Evolutionary conservation across 2,329 filamentous ascomycete species (phyloP).

Genomic region (Colletotrichum sp.): DNA sequence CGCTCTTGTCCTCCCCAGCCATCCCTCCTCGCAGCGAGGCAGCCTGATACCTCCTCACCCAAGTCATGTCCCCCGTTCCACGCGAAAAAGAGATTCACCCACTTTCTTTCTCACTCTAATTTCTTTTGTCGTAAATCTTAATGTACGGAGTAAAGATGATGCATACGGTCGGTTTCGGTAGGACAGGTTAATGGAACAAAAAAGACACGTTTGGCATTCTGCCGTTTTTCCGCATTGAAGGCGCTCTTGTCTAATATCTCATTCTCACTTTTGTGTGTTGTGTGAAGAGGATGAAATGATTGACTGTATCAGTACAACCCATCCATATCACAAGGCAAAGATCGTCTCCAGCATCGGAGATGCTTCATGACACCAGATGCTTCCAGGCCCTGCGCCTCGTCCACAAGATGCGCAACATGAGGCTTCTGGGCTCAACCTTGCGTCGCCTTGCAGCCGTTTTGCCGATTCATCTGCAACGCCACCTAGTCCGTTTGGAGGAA

Average conservation of each 20-base stretch:
- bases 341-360: background rate
- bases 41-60: background rate
- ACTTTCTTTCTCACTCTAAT: background rate
- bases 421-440: background rate
- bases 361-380: background rate
- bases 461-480: background rate
- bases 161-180: slow-evolving; percentile 22
- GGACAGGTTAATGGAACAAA: slow-evolving; percentile 16
- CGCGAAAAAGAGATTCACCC: background rate
- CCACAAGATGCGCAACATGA: background rate
- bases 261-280: background rate
- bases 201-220: slow-evolving; percentile 6
- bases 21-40: background rate
- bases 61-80: background rate
- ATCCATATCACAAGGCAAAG: background rate
- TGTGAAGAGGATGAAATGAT: background rate
- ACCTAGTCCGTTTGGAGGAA: background rate
- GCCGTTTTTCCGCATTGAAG: background rate
- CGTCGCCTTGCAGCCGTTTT: background rate
- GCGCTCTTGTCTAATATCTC: background rate
- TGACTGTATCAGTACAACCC: background rate
- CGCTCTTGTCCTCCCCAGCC: background rate
- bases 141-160: slow-evolving; percentile 22
- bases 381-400: background rate
- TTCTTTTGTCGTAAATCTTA: slow-evolving; percentile 22